phyloP scores from a whole-genome alignment of 2,329 filamentous ascomycete species.

The Neopestalotiopsis sp. region DNA sequence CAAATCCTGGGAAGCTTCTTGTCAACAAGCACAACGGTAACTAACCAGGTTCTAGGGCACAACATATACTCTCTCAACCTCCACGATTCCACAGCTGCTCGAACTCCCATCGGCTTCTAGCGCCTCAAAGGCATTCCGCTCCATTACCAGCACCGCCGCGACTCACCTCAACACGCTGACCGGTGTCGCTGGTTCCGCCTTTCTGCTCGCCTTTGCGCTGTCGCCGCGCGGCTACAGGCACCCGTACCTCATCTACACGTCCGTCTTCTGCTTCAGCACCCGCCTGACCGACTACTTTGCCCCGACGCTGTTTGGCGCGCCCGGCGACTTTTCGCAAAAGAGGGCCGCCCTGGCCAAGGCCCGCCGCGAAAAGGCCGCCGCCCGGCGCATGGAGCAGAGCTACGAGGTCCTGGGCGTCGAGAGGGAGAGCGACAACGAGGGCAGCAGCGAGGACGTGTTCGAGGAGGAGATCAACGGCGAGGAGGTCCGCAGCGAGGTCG shows the following conservation, averaged over 20 bases:
- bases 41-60: conserved; percentile 67
- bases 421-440: conserved; percentile 53
- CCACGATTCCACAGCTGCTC: conserved; percentile 81
- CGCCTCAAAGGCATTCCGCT: conserved; percentile 73
- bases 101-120: conserved; percentile 76
- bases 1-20: background rate
- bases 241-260: conserved; percentile 89
- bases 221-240: conserved; percentile 79
- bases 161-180: conserved; percentile 71
- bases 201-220: conserved; percentile 78
- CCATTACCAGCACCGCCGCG: conserved; percentile 66
- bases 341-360: conserved; percentile 35
- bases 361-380: conserved; percentile 36
- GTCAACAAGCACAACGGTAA: background rate
- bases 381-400: conserved; percentile 67
- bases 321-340: conserved; percentile 34
- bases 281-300: conserved; percentile 56
- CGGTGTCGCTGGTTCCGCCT: conserved; percentile 70
- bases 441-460: conserved; percentile 46
- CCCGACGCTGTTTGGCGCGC: conserved; percentile 44
- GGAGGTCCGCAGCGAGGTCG: conserved; percentile 62
- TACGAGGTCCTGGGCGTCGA: conserved; percentile 67
- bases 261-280: conserved; percentile 69
- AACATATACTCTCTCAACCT: conserved; percentile 80
- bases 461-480: conserved; percentile 62